These are phyloP conservation scores for Alternaria metachromatica DNA, from an alignment of 2,329 filamentous ascomycete species.

Conservation along the genomic window DNA sequence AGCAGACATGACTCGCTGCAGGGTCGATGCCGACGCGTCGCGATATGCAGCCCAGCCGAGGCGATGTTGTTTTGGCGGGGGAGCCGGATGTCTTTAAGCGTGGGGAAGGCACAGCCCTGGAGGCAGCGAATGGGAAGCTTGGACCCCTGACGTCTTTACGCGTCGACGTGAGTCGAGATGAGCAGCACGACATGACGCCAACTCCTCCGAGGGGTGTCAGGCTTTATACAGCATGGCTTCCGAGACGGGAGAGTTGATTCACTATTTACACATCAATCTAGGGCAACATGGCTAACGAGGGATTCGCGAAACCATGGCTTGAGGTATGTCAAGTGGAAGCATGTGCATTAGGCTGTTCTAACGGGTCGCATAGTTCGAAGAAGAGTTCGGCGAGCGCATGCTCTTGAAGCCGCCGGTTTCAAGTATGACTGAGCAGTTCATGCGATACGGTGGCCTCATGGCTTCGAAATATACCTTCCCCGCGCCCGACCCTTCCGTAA, in stretches of 20 bases:
- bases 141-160: slow-evolving; percentile 11
- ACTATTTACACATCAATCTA: background rate
- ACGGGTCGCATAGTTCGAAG: slow-evolving; percentile 34
- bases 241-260: background rate
- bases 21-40: slow-evolving; percentile 25
- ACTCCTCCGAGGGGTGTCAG: background rate
- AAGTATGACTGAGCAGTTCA: slow-evolving; percentile 23
- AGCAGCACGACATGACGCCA: background rate
- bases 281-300: slow-evolving; percentile 19
- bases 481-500: slow-evolving; percentile 39
- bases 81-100: slow-evolving; percentile 36
- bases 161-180: background rate
- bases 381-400: slow-evolving; percentile 39
- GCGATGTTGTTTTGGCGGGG: slow-evolving; percentile 19
- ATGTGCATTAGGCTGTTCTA: background rate
- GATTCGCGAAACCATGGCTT: slow-evolving; percentile 38
- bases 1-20: slow-evolving; percentile 23
- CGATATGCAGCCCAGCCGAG: background rate
- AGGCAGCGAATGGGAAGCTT: background rate
- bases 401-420: slow-evolving; percentile 31
- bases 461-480: slow-evolving; percentile 38
- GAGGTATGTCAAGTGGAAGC: slow-evolving; percentile 31
- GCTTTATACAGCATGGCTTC: background rate
- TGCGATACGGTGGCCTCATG: slow-evolving; percentile 24
- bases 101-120: background rate